Evolutionary conservation across 495 filamentous ascomycete species (phyloP).

Genomic region (Paragyromitra xinjiangensis): DNA sequence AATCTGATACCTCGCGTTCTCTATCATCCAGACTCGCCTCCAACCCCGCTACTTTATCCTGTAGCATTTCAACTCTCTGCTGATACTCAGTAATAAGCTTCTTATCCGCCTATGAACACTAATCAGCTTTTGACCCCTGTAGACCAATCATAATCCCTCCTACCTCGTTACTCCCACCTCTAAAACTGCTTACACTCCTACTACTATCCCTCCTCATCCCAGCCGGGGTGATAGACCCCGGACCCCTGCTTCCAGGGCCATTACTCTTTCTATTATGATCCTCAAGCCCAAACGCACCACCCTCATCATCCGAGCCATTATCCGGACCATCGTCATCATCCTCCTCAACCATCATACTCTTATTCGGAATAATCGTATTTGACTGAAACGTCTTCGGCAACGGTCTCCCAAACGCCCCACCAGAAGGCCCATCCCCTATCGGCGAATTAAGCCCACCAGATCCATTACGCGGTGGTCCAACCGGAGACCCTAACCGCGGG

Average conservation of each 20-base stretch:
- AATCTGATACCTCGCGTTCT: constrained; percentile 66
- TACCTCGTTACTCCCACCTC: constrained; percentile 44
- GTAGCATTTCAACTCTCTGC: constrained; percentile 74
- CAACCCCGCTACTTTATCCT: constrained; percentile 76
- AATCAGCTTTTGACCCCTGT: constrained; percentile 6
- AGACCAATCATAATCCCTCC: background rate
- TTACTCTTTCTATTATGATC: constrained; percentile 62
- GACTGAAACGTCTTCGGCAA: constrained; percentile 91
- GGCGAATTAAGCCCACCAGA: constrained; percentile 50
- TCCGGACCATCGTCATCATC: constrained; percentile 75
- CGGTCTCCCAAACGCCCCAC: constrained; percentile 68
- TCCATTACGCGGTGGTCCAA: constrained; percentile 59
- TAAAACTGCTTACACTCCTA: constrained; percentile 53
- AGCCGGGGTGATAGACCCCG: constrained; percentile 61
- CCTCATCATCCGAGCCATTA: constrained; percentile 71
- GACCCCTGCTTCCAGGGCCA: constrained; percentile 62
- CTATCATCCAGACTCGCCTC: constrained; percentile 69
- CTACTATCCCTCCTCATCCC: constrained; percentile 49
- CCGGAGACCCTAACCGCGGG: constrained; percentile 52
- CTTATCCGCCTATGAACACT: constrained; percentile 66
- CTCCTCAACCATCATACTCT: constrained; percentile 97
- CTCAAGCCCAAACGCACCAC: constrained; percentile 72
- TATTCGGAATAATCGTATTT: constrained; percentile 95
- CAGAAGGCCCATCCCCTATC: constrained; percentile 62
- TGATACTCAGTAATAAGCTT: constrained; percentile 80